Conservation (phyloP, 352 stramenopile genomes). For the Pythium apleroticum region DNA sequence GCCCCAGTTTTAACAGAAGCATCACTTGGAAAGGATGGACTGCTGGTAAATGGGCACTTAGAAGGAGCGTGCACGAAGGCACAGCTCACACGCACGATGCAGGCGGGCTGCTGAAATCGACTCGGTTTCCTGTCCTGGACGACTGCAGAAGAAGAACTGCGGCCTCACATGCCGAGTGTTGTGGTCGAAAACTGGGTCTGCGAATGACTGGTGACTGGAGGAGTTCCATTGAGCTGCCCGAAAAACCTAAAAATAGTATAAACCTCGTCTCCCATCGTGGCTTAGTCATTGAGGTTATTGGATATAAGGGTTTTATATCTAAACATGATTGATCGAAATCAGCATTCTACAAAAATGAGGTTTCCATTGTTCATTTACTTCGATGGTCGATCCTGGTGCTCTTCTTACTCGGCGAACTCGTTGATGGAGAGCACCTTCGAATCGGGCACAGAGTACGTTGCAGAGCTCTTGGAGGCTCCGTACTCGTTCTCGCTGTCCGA, state of each 20-base stretch:
- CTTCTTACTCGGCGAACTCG: constrained; percentile 74
- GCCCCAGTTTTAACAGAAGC: constrained; percentile 82
- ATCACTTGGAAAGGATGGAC: constrained; percentile 43
- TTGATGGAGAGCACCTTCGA: constrained; percentile 67
- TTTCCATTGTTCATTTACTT: not conserved
- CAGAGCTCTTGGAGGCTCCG: constrained; percentile 13
- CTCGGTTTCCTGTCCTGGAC: not conserved
- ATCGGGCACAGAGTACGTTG: constrained; percentile 43
- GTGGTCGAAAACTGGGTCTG: not conserved
- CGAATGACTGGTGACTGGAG: constrained; percentile 1
- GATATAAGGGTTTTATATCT: not conserved
- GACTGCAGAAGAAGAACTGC: not conserved
- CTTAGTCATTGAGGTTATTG: constrained; percentile 12
- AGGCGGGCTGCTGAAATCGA: too few species aligned
- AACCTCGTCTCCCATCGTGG: not conserved
- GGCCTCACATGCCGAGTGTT: not conserved
- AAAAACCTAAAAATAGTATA: not conserved
- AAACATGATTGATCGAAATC: constrained; percentile 8
- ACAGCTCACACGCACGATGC: not conserved
- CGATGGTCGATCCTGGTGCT: not conserved
- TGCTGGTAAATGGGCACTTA: constrained; percentile 67
- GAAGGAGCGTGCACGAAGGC: not conserved
- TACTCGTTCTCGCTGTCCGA: constrained; percentile 31
- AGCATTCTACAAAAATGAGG: not conserved
- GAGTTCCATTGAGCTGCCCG: not conserved